Conservation (phyloP, 129 eudicot species). For the Flaveria linearis region DNA sequence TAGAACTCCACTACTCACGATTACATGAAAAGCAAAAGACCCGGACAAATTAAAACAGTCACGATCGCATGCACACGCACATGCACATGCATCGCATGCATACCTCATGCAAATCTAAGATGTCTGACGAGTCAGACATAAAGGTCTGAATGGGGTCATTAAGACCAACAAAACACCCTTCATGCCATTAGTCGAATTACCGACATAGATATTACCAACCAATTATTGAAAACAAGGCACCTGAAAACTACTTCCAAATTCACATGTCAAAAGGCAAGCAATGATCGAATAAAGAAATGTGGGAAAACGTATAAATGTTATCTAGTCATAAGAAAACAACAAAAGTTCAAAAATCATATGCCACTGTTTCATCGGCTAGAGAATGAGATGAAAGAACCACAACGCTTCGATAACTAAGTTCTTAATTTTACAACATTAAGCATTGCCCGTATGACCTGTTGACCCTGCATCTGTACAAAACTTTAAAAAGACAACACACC, state of each 20-base stretch:
- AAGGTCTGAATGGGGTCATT: no score
- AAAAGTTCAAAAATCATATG: constrained; percentile 13
- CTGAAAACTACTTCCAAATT: not conserved
- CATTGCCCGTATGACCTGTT: constrained; percentile 14
- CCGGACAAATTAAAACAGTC: no score
- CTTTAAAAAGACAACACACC: constrained; percentile 10
- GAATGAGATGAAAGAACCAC: constrained; percentile 2
- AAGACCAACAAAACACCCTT: no score
- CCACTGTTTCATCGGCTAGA: not conserved
- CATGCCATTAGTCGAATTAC: not conserved
- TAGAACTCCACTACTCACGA: no score
- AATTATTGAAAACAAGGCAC: no score
- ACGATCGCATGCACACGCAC: no score
- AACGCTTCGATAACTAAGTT: constrained; percentile 11
- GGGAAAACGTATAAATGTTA: not conserved
- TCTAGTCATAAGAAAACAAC: not conserved
- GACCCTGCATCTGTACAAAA: constrained; percentile 17
- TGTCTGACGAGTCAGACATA: no score
- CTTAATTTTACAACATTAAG: constrained; percentile 14
- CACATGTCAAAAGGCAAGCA: not conserved
- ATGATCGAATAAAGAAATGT: not conserved
- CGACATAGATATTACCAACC: no score
- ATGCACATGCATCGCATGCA: no score
- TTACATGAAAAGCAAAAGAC: no score
- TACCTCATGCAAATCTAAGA: no score